Percentiles rank a stretch among this genome's conserved stretches.
phyloP scores from a whole-genome alignment of 2,329 filamentous ascomycete species.

The Ophiocordyceps camponoti-floridani region DNA sequence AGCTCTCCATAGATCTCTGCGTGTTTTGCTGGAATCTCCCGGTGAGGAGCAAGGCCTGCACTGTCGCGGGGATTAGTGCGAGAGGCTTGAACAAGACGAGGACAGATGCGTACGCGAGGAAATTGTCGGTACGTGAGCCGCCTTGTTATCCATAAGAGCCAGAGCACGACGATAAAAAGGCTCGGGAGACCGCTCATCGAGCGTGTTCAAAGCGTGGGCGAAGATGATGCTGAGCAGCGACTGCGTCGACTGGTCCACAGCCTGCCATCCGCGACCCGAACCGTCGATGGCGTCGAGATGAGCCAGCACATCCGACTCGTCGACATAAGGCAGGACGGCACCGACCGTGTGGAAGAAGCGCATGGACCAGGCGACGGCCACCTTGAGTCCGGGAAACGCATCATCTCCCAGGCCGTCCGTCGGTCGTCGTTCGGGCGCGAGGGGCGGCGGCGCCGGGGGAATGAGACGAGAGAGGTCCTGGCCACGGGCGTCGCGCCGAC shows the following conservation, averaged over 20 bases:
- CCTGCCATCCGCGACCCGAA: slow-evolving; percentile 1
- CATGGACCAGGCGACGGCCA: slow-evolving; percentile 7
- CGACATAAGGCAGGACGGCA: slow-evolving; percentile 9
- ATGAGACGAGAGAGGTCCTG: not conserved
- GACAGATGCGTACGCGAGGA: slow-evolving; percentile 4
- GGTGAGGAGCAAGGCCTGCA: slow-evolving; percentile 14
- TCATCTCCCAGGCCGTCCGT: not conserved
- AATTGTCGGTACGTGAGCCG: slow-evolving; percentile 7
- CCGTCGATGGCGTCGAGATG: slow-evolving; percentile 6
- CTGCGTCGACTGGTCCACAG: slow-evolving; percentile 3
- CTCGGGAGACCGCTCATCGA: slow-evolving; percentile 6
- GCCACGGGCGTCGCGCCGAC: slow-evolving; percentile 3
- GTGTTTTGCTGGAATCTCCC: slow-evolving; percentile 16
- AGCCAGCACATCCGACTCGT: slow-evolving; percentile 6
- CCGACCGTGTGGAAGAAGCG: slow-evolving; percentile 13
- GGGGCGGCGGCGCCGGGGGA: slow-evolving; percentile 1
- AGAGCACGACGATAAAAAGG: slow-evolving; percentile 11
- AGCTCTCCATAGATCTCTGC: slow-evolving; percentile 15
- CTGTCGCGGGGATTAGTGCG: slow-evolving; percentile 2
- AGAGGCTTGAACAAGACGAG: not conserved
- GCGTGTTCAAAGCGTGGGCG: slow-evolving; percentile 9
- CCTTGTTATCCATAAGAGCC: slow-evolving; percentile 8
- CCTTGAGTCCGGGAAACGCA: slow-evolving; percentile 4
- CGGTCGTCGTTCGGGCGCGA: not conserved
- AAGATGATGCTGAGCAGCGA: slow-evolving; percentile 11